Conservation (phyloP, 768 basidiomycete species). For the Xerocomellus amylosporus region DNA sequence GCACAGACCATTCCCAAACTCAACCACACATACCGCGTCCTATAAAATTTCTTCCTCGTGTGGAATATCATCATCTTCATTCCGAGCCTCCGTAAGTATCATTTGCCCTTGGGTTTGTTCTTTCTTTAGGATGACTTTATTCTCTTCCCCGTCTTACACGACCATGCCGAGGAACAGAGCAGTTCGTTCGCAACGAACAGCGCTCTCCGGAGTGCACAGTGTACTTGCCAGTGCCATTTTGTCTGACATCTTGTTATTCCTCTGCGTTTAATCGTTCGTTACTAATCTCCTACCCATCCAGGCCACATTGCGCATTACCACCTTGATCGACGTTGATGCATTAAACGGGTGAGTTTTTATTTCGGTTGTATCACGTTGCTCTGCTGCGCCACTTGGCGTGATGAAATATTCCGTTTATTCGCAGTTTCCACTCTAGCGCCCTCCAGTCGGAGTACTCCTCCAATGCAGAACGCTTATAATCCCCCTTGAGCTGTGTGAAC, state of each 20-base stretch:
- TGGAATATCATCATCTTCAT: neutral
- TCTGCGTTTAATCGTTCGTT: neutral
- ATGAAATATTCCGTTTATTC: slow-evolving; percentile 73
- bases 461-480: slow-evolving; percentile 67
- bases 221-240: slow-evolving; percentile 90
- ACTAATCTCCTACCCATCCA: slow-evolving; percentile 17
- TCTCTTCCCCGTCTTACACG: slow-evolving; percentile 93
- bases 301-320: neutral
- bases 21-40: slow-evolving; percentile 19
- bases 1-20: slow-evolving; percentile 35
- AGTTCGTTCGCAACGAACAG: slow-evolving; percentile 76
- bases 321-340: neutral
- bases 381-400: slow-evolving; percentile 31
- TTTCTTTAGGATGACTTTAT: slow-evolving; percentile 60
- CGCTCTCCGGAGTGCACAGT: slow-evolving; percentile 58
- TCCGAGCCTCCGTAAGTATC: slow-evolving; percentile 13
- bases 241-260: slow-evolving; percentile 50
- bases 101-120: neutral
- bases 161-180: slow-evolving; percentile 83
- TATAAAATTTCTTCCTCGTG: slow-evolving; percentile 29
- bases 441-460: slow-evolving; percentile 69
- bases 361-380: slow-evolving; percentile 3
- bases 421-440: slow-evolving; percentile 84
- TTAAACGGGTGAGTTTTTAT: slow-evolving; percentile 24
- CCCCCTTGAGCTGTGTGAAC: slow-evolving; percentile 68